Conservation (phyloP, 257 asterid genomes). For the Cynanchum wilfordii region DNA sequence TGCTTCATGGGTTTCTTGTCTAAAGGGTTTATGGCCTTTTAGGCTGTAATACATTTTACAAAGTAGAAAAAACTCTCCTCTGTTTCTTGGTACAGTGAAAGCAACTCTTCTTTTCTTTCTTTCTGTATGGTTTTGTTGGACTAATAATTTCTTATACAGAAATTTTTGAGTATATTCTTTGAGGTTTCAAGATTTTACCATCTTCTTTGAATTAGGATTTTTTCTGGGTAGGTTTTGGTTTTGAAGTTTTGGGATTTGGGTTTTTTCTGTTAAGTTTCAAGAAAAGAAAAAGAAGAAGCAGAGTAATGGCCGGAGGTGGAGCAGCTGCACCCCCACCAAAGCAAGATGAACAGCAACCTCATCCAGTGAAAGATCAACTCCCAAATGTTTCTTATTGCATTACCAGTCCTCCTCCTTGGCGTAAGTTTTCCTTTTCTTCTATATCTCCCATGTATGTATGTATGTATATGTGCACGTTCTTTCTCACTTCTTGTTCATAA, state of each 20-base stretch:
- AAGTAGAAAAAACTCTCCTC: constrained; percentile 4
- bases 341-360: constrained; percentile 71
- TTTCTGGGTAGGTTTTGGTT: constrained; percentile 9
- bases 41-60: constrained; percentile 3
- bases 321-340: constrained; percentile 66
- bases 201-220: constrained; percentile 14
- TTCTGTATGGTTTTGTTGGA: not conserved
- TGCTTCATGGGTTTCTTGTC: constrained; percentile 21
- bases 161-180: not conserved
- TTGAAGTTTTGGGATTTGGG: constrained; percentile 12
- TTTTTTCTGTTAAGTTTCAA: not conserved
- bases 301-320: constrained; percentile 72
- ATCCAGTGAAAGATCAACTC: constrained; percentile 81
- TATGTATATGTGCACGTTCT: not conserved
- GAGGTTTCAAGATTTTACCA: constrained; percentile 7
- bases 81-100: constrained; percentile 5
- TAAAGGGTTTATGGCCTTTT: constrained; percentile 16
- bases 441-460: not conserved
- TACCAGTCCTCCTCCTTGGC: constrained; percentile 97
- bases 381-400: constrained; percentile 86
- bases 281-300: constrained; percentile 9
- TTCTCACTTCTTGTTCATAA: not conserved
- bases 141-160: not conserved
- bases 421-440: constrained; percentile 37
- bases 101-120: not conserved